Base-by-base conservation (phyloP, 257 asterid genomes). In the Verbascum thapsus region DNA sequence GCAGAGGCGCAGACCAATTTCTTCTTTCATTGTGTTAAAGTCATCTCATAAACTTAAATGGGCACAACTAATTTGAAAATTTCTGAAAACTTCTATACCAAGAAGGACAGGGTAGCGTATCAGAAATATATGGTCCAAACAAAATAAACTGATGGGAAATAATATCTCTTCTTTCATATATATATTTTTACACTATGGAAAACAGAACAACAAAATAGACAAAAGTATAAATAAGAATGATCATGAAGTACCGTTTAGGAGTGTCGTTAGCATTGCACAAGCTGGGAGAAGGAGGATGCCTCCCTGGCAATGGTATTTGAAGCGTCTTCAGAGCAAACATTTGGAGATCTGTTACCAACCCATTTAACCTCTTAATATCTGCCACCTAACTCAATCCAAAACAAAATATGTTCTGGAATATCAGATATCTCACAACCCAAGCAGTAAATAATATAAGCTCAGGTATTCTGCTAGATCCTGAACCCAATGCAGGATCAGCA, bases 301-400 rank as follows among this genome's bases (percentile, higher is more conserved):
- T 79, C 67, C 98, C 95, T 0, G 96, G 96, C 68, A 80, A 77
- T 0, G 98, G 98, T 73, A 90, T 90, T 58, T 74, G 79, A 61
- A 88, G 89, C 8, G 88, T 82, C 82, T 81, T 88, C 32, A 85
- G 79, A 49, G 96, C 98, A 78, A 88, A 90, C 96, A 90, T 90
- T 75, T 90, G 96, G 47, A 81, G 82, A 80, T 90, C 95, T 8
- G 96, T 80, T 53, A 82, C 89, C 79, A 90, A 78, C 22, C 96
- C 96, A 67, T 90, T 88, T 53, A 85, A 72, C 79, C 83, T 84
- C 81, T 85, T 90, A 63, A 90, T 79, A 70, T 90, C 98, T 10
- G 95, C 82, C 67, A 90, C 96, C 98, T 90, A 75, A 56, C n/a
- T n/a, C n/a, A n/a, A n/a, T n/a, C n/a, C n/a, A n/a, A n/a, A n/a